Conservation (phyloP, 2,329 filamentous ascomycete genomes). For the Ascochyta viciae-villosae region DNA sequence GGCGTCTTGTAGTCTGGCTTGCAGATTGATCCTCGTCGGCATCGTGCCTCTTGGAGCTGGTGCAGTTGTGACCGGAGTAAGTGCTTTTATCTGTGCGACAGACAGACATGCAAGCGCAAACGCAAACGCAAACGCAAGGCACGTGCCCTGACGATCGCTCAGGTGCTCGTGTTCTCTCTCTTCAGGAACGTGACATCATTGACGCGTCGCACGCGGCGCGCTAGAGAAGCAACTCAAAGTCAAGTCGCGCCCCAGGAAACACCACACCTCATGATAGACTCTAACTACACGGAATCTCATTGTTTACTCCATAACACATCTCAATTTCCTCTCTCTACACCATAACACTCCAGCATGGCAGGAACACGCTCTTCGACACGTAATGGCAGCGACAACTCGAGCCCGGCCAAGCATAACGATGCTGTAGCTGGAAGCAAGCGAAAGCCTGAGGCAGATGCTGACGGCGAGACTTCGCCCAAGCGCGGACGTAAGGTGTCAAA, state of each 20-base stretch:
- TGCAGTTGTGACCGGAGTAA: neutral
- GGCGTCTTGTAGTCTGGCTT: neutral
- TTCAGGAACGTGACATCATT: conserved; percentile 4
- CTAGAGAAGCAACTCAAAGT: conserved; percentile 14
- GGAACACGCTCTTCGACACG: conserved; percentile 39
- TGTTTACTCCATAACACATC: neutral
- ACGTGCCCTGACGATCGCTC: neutral
- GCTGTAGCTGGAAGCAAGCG: conserved; percentile 49
- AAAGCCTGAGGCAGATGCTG: conserved; percentile 47
- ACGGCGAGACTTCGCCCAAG: conserved; percentile 49
- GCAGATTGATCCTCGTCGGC: neutral
- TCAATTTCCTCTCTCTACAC: neutral
- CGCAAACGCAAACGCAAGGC: neutral
- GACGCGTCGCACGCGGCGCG: conserved; percentile 5
- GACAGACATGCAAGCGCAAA: neutral
- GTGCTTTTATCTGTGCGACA: neutral
- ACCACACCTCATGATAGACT: neutral
- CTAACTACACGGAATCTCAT: neutral
- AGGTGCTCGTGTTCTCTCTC: neutral
- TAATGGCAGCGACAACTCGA: conserved; percentile 24
- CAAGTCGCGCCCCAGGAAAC: conserved; percentile 5
- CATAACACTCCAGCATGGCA: conserved; percentile 25
- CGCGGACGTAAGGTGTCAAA: conserved; percentile 52
- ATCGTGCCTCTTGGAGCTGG: neutral
- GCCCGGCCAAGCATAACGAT: conserved; percentile 36